Base-by-base conservation (phyloP, 2,329 filamentous ascomycete species). In the Capronia americana region DNA sequence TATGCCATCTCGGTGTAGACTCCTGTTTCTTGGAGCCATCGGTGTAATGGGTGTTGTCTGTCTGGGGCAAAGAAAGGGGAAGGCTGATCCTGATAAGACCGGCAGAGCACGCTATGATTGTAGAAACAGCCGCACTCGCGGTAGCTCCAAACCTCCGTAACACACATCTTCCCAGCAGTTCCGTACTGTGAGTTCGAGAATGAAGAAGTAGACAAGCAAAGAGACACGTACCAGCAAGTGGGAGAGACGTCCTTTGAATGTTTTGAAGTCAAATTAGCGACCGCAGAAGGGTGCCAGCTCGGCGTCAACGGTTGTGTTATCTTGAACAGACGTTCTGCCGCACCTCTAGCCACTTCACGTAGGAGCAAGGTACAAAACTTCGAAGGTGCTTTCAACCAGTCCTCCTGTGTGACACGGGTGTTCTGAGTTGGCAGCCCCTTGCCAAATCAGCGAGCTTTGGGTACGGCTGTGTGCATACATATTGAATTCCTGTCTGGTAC, bases 61-160 rank as follows among this genome's bases (percentile, higher is more conserved):
- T 56, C 64, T 3, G 57, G 64, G 17, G 65, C 56, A 48, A 61
- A 63, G 34, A 48, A 60, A 38, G 61, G 66, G 41, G 60, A 53
- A 14, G 38, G 41, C 11, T 38, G 34, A 44, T 63, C 51, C 44
- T 51, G 62, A 48, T 62, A 62, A 26, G 46, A 41, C 17, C 59
- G 57, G 60, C 69, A 71, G 28, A 63, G 63, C 44, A 70, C 28
- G 57, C 28, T 57, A 57, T 70, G 68, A 46, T 69, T 61, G 54
- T 65, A 66, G 46, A 66, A 63, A 58, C 71, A 73, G 56, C 71
- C 70, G 61, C 71, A 73, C 58, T 72, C 70, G 48, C 62, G 50
- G 61, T 72, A 73, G 23, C 61, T 67, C 71, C 71, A 73, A 41
- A 71, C 62, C 63, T 73, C 71, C 48, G 64, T 69, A n/a, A 68